These are phyloP conservation scores for Trametes gibbosa DNA, from an alignment of 768 basidiomycete genomes.

Conservation along the genomic window DNA sequence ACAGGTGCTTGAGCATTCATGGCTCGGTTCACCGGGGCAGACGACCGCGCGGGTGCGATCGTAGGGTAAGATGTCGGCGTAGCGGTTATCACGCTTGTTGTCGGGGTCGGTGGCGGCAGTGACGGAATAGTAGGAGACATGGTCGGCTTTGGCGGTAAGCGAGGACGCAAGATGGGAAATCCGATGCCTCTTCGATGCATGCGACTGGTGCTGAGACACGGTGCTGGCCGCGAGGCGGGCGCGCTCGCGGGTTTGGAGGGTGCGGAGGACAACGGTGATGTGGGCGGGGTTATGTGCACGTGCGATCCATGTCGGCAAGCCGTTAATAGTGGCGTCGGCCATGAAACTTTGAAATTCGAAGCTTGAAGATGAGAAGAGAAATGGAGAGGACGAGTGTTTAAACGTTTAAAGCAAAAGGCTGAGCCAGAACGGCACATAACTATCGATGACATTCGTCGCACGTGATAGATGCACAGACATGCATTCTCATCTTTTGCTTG, in stretches of 20 bases:
- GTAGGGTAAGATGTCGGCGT: conserved; percentile 72
- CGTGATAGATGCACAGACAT: not conserved
- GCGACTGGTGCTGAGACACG: conserved; percentile 22
- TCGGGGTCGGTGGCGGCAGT: conserved; percentile 43
- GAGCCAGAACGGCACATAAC: not conserved
- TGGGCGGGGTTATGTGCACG: conserved; percentile 26
- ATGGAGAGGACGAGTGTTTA: not conserved
- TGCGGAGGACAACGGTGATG: conserved; percentile 32
- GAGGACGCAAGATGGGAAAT: conserved; percentile 20
- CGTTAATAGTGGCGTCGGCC: conserved; percentile 1
- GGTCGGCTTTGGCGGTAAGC: conserved; percentile 24
- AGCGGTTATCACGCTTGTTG: conserved; percentile 61
- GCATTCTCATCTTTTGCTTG: not conserved
- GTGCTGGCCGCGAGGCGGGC: conserved; percentile 32
- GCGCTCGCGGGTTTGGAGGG: conserved; percentile 39
- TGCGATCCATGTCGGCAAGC: conserved; percentile 28
- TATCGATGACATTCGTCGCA: not conserved
- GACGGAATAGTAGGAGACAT: conserved; percentile 53
- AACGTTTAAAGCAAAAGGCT: not conserved
- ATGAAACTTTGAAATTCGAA: too few species aligned
- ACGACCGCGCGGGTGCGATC: conserved; percentile 77
- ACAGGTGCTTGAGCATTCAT: conserved; percentile 12
- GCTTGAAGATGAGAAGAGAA: not conserved
- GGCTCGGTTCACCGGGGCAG: conserved; percentile 19
- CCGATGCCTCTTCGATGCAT: conserved; percentile 22